phyloP scores from a whole-genome alignment of 306 rosid genomes.

The Citrullus mucosospermus region DNA sequence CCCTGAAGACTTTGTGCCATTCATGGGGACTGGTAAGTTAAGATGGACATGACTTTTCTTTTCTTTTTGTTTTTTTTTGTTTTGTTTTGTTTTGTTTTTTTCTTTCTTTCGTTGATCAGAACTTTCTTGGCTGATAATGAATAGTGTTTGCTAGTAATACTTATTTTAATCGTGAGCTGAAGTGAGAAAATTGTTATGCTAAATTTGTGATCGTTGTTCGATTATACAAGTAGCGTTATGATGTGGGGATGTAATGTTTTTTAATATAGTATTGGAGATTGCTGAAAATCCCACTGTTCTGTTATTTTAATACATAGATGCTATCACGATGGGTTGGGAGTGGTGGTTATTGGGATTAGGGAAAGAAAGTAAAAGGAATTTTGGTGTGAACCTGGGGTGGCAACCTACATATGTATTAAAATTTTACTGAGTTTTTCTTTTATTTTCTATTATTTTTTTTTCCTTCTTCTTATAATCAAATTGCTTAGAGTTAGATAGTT shows the following conservation, averaged over 20 bases:
- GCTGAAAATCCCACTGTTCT: neutral
- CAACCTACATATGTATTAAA: too few species aligned
- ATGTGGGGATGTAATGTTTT: neutral
- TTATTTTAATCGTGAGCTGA: neutral
- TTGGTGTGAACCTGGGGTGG: neutral
- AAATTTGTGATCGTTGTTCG: neutral
- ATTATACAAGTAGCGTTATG: neutral
- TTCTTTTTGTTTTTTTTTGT: neutral
- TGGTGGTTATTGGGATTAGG: neutral
- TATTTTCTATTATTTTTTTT: too few species aligned
- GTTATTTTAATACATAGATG: neutral
- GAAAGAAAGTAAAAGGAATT: neutral
- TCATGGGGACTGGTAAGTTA: slow-evolving; percentile 79
- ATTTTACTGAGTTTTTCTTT: too few species aligned
- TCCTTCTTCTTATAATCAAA: too few species aligned
- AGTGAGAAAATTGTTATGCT: neutral
- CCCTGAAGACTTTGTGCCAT: slow-evolving; percentile 77
- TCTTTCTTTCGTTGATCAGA: neutral
- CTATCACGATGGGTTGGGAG: neutral
- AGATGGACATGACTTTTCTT: neutral
- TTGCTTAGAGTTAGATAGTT: too few species aligned
- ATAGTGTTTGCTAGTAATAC: neutral
- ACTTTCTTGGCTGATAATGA: neutral
- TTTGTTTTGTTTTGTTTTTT: neutral
- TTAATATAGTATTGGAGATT: neutral